Percentiles rank a stretch among this genome's conserved stretches.
These are phyloP conservation scores for Lepidium aucheri DNA, from an alignment of 345 rosid genomes.

Conservation along the genomic window DNA sequence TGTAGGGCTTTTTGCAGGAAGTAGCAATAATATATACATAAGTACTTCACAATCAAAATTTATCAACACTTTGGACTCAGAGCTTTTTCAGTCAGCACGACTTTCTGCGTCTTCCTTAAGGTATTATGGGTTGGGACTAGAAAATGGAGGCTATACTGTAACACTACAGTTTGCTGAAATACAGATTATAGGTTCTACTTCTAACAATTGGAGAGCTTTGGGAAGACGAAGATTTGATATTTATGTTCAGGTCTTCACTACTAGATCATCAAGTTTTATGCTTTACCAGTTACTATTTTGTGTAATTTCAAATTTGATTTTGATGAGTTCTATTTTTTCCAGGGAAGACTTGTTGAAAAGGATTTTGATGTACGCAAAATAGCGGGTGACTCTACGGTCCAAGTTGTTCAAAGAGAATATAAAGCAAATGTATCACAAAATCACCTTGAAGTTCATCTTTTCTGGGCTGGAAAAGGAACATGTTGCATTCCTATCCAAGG, in stretches of 20 bases:
- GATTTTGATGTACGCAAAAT: too few species aligned
- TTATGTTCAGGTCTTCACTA: constrained; percentile 19
- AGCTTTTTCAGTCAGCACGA: too few species aligned
- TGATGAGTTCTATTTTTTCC: not conserved
- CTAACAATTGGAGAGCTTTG: constrained; percentile 29
- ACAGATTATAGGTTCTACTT: constrained; percentile 4
- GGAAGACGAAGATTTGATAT: constrained; percentile 20
- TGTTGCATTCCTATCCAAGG: too few species aligned
- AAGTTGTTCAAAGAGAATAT: too few species aligned
- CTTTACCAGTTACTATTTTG: not conserved
- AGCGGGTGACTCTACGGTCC: too few species aligned
- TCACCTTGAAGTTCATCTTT: too few species aligned
- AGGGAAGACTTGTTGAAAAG: constrained; percentile 5
- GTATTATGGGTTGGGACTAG: too few species aligned
- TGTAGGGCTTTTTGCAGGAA: constrained; percentile 29
- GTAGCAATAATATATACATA: constrained; percentile 10
- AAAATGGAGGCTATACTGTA: constrained; percentile 1
- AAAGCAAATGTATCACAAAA: too few species aligned
- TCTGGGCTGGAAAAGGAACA: too few species aligned
- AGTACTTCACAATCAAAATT: not conserved
- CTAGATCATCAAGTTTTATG: not conserved
- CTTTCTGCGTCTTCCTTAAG: too few species aligned
- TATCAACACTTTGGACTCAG: too few species aligned
- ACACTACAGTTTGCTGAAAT: constrained; percentile 40
- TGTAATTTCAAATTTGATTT: not conserved